Evolutionary conservation across 73 alveolate species (phyloP).

Genomic region (Stentor coeruleus): DNA sequence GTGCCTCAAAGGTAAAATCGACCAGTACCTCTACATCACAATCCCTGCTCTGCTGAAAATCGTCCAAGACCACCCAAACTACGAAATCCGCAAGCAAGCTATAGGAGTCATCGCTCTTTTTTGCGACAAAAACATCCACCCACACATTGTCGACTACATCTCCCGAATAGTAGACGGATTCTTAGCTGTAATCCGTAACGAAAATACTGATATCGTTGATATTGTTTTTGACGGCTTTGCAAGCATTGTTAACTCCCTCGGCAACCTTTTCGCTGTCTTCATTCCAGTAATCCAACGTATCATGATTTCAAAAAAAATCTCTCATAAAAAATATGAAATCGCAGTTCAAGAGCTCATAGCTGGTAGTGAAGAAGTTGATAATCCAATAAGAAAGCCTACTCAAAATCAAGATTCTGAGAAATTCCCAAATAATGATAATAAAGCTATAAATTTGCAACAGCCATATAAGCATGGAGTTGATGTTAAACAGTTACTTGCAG

Average conservation of each 20-base stretch:
- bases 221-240: slow-evolving; percentile 13
- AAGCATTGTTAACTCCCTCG: background rate
- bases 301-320: slow-evolving; percentile 2
- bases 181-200: slow-evolving; percentile 37
- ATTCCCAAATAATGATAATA: too few relatives aligned
- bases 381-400: background rate
- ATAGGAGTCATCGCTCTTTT: slow-evolving; percentile 35
- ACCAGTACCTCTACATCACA: slow-evolving; percentile 56
- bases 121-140: slow-evolving; percentile 22
- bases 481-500: slow-evolving; percentile 9
- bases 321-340: background rate
- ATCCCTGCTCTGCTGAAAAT: slow-evolving; percentile 52
- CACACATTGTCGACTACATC: slow-evolving; percentile 23
- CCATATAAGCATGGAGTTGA: slow-evolving; percentile 13
- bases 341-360: slow-evolving; percentile 26
- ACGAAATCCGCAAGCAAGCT: slow-evolving; percentile 30
- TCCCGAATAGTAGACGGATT: slow-evolving; percentile 12
- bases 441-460: background rate
- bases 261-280: slow-evolving; percentile 16
- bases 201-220: slow-evolving; percentile 22
- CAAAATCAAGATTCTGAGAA: slow-evolving; percentile 10
- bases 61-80: slow-evolving; percentile 30
- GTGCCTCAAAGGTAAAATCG: slow-evolving; percentile 38
- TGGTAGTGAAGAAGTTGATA: background rate
- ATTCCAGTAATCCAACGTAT: slow-evolving; percentile 15